Evolutionary conservation across 2,329 filamentous ascomycete genomes (phyloP).

Genomic region (Zymoseptoria brevis): DNA sequence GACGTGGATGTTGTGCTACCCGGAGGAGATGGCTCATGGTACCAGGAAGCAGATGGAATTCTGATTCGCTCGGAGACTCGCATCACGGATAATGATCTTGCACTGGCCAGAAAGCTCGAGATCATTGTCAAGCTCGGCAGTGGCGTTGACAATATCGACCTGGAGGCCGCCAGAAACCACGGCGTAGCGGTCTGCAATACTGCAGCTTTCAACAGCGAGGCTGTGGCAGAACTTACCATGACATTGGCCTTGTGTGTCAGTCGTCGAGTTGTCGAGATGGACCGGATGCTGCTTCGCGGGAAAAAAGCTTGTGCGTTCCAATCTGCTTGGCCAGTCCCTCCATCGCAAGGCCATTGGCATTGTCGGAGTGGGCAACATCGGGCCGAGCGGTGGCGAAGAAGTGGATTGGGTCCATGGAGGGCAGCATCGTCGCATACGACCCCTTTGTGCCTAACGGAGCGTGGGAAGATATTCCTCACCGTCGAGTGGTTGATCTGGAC

Average conservation of each 20-base stretch:
- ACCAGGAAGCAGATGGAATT: constrained; percentile 17
- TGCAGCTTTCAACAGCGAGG: constrained; percentile 37
- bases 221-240: constrained; percentile 31
- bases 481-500: constrained; percentile 24
- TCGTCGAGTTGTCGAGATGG: constrained; percentile 26
- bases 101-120: constrained; percentile 29
- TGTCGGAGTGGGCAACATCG: constrained; percentile 35
- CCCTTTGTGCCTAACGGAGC: constrained; percentile 24
- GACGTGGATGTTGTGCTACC: constrained; percentile 18
- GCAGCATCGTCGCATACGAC: constrained; percentile 30
- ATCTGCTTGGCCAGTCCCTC: constrained; percentile 25
- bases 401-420: constrained; percentile 28
- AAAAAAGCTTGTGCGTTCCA: constrained; percentile 23
- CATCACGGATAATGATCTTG: constrained; percentile 18
- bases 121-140: constrained; percentile 41
- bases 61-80: constrained; percentile 22
- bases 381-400: constrained; percentile 30
- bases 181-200: constrained; percentile 42
- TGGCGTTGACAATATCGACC: constrained; percentile 42
- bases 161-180: constrained; percentile 36
- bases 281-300: constrained; percentile 18
- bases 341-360: constrained; percentile 31
- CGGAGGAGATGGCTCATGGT: constrained; percentile 16
- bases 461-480: constrained; percentile 21
- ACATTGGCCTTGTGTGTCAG: constrained; percentile 27